Base-by-base conservation (phyloP, 371 early-diverging fungal genomes). In the Syncephalastrum sp. region DNA sequence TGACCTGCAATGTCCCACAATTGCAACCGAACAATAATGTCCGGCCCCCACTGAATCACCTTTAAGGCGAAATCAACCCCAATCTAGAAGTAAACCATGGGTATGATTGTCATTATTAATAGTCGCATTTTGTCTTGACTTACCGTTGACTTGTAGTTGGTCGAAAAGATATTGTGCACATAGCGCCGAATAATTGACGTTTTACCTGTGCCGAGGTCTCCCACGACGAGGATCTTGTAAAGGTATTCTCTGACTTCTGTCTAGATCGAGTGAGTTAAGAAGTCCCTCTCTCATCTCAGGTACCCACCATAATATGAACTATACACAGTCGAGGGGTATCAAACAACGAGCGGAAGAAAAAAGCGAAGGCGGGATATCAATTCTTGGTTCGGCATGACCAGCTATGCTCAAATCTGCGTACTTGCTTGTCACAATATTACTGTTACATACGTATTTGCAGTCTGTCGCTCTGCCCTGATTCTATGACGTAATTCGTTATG, bases 1-100 rank as follows among this genome's bases (percentile, higher is more conserved):
- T 92, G 90, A 7, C 92, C 93, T 12, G 91, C 91, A 67, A 89
- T 92, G 67, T 92, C 93, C 93, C 93, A 92, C 24, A 92, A 75
- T 59, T 92, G 91, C 56, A 86, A 77, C 58, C 84, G 72, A 47
- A 86, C 81, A 49, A 83, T 81, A 14, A 81, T 65, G 29, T 70
- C 72, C 19, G 73, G 69, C 44, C 73, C 77, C 82, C 82, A 83
- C 51, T 84, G 83, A 48, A 90, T 81, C 25, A 87, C 86, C 68
- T 92, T 92, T 47, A 90, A 79, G 27, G 90, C 90, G 72, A 92
- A 92, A 56, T 92, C 92, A 47, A 92, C 92, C 42, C 92, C 92
- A 68, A 86, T 86, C 84, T 86, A 59, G 17, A 49, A 42, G 25
- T 25, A 44, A 57, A 47, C 23, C 4, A 17, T 33, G 38, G 8